Evolutionary conservation across 805 yeast genomes (phyloP), one percentile per base, ranked within the genome.

Genomic region (Cyberlindnera samutprakarnensis): DNA sequence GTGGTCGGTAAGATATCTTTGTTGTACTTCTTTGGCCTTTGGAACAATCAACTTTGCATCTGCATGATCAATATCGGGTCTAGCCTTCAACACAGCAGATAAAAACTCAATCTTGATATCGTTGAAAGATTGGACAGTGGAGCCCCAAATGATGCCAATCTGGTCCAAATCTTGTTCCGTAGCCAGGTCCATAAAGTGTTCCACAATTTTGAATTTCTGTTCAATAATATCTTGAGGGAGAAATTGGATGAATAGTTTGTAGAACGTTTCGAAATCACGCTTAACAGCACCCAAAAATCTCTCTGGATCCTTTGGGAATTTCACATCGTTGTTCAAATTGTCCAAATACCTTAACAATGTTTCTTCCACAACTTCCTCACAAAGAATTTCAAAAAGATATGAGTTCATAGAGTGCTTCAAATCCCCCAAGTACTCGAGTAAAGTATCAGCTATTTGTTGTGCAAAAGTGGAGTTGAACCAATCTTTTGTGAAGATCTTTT

Each of bases 51-150:
- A 10, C 30, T 41, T 41, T 12, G 41, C 41, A 27, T 30, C 37
- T 2, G 31, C 25, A 6, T 41, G 31, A 18, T 58, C 64, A 26
- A 59, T 49, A 32, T 61, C 65, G 32, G 57, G 54, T 36, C 66
- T 53, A 23, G 62, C 54, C 42, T 64, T 62, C 32, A 87, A 64
- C 25, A 86, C 68, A 11, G 77, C 76, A 27, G 70, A 72, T 26
- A 88, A 66, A 47, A 86, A 71, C 31, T 72, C 78, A 7, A 78
- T 58, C 0, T 94, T 87, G 36, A 88, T 77, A 52, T 85, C 87
- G 59, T 85, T 78, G 61, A 78, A 86, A 25, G 69, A 70, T 10
- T 63, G 62, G 32, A 86, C 60, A 23, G 82, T 70, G 27, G 69
- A 73, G 47, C 64, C 65, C 77, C 87, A 82, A 34, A 71, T 64